phyloP scores from a whole-genome alignment of 108 stramenopile genomes.

The Cyclotella sp. region DNA sequence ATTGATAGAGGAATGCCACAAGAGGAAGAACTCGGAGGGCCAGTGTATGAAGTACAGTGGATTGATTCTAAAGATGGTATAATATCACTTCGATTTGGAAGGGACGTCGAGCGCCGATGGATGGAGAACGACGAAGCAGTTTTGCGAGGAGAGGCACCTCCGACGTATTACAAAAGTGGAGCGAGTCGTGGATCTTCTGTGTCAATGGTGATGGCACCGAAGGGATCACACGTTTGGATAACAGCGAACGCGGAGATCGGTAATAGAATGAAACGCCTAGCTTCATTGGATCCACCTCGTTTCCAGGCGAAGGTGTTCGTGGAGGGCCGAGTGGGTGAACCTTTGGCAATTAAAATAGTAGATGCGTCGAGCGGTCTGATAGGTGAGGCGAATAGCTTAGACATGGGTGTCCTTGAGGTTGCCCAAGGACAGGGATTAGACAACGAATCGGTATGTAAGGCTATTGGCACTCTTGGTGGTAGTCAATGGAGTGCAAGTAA shows the following conservation, averaged over 20 bases:
- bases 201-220: constrained; percentile 52
- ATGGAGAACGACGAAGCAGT: constrained; percentile 50
- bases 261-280: constrained; percentile 61
- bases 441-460: constrained; percentile 54
- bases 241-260: constrained; percentile 71
- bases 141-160: constrained; percentile 15
- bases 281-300: constrained; percentile 42
- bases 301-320: constrained; percentile 45
- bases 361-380: constrained; percentile 44
- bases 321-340: constrained; percentile 48
- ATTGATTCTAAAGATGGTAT: constrained; percentile 36
- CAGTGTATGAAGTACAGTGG: constrained; percentile 38
- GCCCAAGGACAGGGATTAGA: constrained; percentile 51
- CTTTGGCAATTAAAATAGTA: constrained; percentile 47
- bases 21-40: constrained; percentile 74
- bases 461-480: constrained; percentile 74
- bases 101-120: constrained; percentile 60
- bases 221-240: constrained; percentile 75
- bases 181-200: constrained; percentile 1
- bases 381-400: constrained; percentile 35
- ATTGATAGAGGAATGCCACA: constrained; percentile 75
- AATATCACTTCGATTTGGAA: constrained; percentile 49
- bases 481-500: constrained; percentile 46
- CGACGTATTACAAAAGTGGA: constrained; percentile 13
- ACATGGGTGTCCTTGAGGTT: constrained; percentile 44